Conservation (phyloP, 73 alveolate genomes). For the Diophrys sp. region DNA sequence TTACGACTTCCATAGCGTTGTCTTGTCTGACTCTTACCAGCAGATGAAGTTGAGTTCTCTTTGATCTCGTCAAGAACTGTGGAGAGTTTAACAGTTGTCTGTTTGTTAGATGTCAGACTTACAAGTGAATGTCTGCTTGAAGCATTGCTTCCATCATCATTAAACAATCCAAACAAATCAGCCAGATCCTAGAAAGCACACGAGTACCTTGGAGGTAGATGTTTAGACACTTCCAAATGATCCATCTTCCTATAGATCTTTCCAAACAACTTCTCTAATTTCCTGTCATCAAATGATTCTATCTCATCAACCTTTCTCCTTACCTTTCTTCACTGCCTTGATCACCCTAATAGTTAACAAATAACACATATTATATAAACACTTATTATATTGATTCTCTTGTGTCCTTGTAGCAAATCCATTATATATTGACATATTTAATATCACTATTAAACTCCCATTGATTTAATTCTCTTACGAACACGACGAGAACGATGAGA, state of each 20-base stretch:
- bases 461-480: too few species aligned
- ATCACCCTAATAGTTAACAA: background rate
- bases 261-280: constrained; percentile 22
- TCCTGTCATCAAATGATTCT: constrained; percentile 27
- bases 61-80: too few species aligned
- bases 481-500: too few species aligned
- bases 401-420: background rate
- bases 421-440: background rate
- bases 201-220: constrained; percentile 37
- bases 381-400: background rate
- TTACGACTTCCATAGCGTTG: too few species aligned
- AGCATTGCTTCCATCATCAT: too few species aligned
- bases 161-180: constrained; percentile 22
- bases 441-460: too few species aligned
- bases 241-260: constrained; percentile 14
- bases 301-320: too few species aligned
- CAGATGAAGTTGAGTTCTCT: too few species aligned
- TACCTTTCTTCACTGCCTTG: background rate
- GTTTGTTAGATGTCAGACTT: too few species aligned
- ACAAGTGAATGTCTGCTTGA: too few species aligned
- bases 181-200: constrained; percentile 35
- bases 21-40: too few species aligned
- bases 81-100: too few species aligned
- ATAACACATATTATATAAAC: background rate
- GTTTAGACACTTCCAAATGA: constrained; percentile 21